These are phyloP conservation scores for Xylaria telfairii DNA, from an alignment of 495 filamentous ascomycete species.

Conservation along the genomic window DNA sequence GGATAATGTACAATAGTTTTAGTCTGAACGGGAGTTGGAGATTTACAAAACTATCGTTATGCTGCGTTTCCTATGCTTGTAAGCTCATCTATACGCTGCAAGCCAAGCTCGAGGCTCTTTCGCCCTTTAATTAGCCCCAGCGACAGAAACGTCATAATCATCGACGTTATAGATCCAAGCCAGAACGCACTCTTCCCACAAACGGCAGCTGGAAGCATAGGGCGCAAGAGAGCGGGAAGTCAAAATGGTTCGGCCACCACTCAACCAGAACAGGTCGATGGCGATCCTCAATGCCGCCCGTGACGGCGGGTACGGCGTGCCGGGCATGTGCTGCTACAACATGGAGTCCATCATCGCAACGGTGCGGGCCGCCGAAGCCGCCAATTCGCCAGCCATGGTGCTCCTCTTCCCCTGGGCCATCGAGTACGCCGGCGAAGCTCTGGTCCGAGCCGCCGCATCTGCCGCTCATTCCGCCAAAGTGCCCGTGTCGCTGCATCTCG, in stretches of 20 bases:
- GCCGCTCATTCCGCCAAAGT: slow-evolving; percentile 69
- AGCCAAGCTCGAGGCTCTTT: background rate
- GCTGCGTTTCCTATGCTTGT: background rate
- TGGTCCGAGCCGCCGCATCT: slow-evolving; percentile 68
- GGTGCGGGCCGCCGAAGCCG: slow-evolving; percentile 76
- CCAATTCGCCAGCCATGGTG: slow-evolving; percentile 77
- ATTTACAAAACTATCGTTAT: slow-evolving; percentile 14
- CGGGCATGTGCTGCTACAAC: slow-evolving; percentile 86
- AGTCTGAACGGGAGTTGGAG: background rate
- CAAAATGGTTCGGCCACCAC: slow-evolving; percentile 57
- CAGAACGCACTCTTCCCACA: too few species aligned
- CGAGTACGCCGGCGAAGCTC: slow-evolving; percentile 66
- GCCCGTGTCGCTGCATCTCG: slow-evolving; percentile 75
- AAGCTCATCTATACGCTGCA: background rate
- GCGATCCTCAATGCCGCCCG: slow-evolving; percentile 71
- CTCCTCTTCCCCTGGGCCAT: slow-evolving; percentile 89
- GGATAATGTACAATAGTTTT: background rate
- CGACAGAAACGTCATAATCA: background rate
- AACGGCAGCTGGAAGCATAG: background rate
- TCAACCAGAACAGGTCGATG: slow-evolving; percentile 67
- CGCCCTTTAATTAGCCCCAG: background rate
- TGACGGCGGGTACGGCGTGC: slow-evolving; percentile 69
- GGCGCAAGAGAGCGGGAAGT: slow-evolving; percentile 13
- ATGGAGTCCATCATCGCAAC: slow-evolving; percentile 81
- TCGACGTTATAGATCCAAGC: background rate